Percentiles rank a stretch among this genome's conserved stretches.
Conservation (phyloP, 2,329 filamentous ascomycete species). For the Calycina marina region DNA sequence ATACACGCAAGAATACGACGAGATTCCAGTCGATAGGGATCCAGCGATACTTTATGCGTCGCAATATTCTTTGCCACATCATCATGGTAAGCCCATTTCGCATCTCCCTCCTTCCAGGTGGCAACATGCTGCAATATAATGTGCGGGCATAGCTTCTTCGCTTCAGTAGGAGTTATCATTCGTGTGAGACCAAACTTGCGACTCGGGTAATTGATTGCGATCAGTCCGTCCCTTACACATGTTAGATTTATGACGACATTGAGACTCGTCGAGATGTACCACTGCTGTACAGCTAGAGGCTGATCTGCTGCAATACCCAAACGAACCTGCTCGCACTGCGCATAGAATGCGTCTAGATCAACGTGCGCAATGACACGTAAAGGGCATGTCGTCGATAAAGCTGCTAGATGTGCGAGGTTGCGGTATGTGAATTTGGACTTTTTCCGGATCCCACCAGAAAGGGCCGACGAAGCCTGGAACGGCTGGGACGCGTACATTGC, state of each 20-base stretch:
- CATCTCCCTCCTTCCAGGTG: constrained; percentile 85
- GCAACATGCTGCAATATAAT: constrained; percentile 85
- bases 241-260: no score
- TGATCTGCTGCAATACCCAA: constrained; percentile 58
- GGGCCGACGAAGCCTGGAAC: constrained; percentile 31
- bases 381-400: constrained; percentile 57
- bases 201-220: constrained; percentile 92
- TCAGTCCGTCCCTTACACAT: constrained; percentile 80
- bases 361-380: constrained; percentile 81
- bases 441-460: constrained; percentile 20
- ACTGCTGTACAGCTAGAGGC: constrained; percentile 89
- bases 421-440: constrained; percentile 72
- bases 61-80: constrained; percentile 67
- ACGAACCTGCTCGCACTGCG: constrained; percentile 88
- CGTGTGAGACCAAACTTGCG: constrained; percentile 65
- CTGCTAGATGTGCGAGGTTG: constrained; percentile 61
- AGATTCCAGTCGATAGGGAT: constrained; percentile 79
- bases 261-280: constrained; percentile 31
- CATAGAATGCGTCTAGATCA: constrained; percentile 95
- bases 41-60: constrained; percentile 85
- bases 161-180: constrained; percentile 67
- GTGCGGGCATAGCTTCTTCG: constrained; percentile 71
- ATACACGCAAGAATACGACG: constrained; percentile 68
- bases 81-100: constrained; percentile 79
- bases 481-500: constrained; percentile 34